A percentile compares a stretch with the other conserved stretches of the same genome.
Evolutionary conservation across 177 flowering plant genomes (phyloP).

Genomic region (Vitis hybrid): DNA sequence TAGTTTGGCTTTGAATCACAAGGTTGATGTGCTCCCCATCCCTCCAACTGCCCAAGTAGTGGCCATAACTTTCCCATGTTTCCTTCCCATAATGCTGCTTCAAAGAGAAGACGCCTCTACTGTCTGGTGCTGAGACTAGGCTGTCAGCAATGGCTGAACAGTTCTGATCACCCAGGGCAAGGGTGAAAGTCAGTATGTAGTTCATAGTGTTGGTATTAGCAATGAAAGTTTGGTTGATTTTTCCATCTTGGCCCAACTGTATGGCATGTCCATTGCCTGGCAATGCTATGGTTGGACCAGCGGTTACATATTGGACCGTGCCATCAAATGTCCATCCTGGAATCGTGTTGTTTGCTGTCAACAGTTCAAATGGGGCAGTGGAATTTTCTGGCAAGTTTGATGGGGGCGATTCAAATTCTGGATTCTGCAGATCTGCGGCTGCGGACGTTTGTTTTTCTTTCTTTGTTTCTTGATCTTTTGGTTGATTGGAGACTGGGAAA

Average conservation of each 20-base stretch:
- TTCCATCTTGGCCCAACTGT: slow-evolving; percentile 38
- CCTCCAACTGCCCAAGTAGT: slow-evolving; percentile 34
- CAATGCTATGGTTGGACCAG: slow-evolving; percentile 18
- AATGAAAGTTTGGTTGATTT: slow-evolving; percentile 47
- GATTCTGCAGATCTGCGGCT: slow-evolving; percentile 36
- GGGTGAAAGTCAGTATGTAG: slow-evolving; percentile 38
- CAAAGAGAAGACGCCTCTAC: slow-evolving; percentile 16
- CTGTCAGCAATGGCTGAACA: slow-evolving; percentile 21
- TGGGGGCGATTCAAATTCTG: slow-evolving; percentile 51
- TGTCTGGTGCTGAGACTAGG: slow-evolving; percentile 36
- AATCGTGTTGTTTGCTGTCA: slow-evolving; percentile 27
- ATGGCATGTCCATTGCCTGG: slow-evolving; percentile 41
- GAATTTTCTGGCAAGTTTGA: slow-evolving; percentile 22
- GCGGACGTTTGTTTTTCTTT: not conserved
- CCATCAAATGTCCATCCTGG: slow-evolving; percentile 51
- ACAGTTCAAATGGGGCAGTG: slow-evolving; percentile 17
- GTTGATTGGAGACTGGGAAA: too few species aligned
- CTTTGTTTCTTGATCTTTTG: too few species aligned
- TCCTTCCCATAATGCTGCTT: slow-evolving; percentile 31
- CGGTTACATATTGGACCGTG: slow-evolving; percentile 34
- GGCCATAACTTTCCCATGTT: slow-evolving; percentile 37
- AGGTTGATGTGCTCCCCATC: slow-evolving; percentile 31
- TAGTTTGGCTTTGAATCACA: slow-evolving; percentile 31
- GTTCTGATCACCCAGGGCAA: slow-evolving; percentile 22
- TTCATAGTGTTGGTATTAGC: slow-evolving; percentile 17